phyloP scores from a whole-genome alignment of 208 protist genomes.

The Leptomonas pyrrhocoris region DNA sequence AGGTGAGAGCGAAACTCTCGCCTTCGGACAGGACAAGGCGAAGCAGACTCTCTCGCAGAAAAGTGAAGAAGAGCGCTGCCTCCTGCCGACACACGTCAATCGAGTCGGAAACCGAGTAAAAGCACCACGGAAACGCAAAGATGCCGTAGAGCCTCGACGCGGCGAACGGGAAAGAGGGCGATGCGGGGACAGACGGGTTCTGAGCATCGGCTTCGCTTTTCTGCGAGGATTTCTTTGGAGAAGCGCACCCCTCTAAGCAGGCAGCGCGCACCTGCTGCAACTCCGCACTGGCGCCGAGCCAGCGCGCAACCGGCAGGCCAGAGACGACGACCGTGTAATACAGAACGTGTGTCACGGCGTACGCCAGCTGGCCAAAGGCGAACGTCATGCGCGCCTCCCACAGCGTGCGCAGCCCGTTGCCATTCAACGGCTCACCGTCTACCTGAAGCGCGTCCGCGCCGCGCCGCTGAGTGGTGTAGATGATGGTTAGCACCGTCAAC shows the following conservation, averaged over 20 bases:
- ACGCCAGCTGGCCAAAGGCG: constrained; percentile 57
- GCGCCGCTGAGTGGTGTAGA: constrained; percentile 24
- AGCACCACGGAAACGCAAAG: constrained; percentile 40
- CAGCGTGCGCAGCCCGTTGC: constrained; percentile 27
- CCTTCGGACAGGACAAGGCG: constrained; percentile 88
- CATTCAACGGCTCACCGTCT: constrained; percentile 11
- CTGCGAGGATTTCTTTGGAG: background rate
- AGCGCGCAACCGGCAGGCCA: constrained; percentile 24
- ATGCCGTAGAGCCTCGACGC: background rate
- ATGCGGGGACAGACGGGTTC: no score
- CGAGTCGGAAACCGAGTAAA: constrained; percentile 20
- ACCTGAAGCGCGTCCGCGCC: constrained; percentile 2
- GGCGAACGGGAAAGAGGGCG: no score
- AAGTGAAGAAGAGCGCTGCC: constrained; percentile 48
- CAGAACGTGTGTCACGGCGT: constrained; percentile 43
- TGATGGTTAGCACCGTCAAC: constrained; percentile 40
- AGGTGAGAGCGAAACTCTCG: constrained; percentile 83
- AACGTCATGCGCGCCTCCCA: constrained; percentile 65
- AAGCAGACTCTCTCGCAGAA: constrained; percentile 82
- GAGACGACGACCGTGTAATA: constrained; percentile 60
- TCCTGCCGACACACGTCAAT: constrained; percentile 14
- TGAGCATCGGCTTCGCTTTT: background rate
- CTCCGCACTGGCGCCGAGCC: constrained; percentile 29
- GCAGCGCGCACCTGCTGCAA: constrained; percentile 36
- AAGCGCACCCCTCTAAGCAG: constrained; percentile 20